phyloP scores from a whole-genome alignment of 768 basidiomycete genomes.

The Leucogyrophana mollusca region DNA sequence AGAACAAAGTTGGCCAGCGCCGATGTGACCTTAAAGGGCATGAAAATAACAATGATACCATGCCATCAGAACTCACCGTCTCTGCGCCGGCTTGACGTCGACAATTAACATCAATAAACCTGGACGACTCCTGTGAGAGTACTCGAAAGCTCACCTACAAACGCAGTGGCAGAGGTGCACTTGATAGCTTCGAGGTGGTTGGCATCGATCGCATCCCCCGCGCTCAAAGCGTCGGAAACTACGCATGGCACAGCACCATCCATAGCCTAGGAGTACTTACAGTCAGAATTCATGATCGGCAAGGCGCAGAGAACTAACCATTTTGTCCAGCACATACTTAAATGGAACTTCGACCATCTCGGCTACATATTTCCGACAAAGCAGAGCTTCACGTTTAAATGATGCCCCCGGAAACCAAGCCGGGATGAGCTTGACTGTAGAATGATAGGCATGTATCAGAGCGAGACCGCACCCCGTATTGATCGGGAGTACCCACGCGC shows the following conservation, averaged over 20 bases:
- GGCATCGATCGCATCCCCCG: background rate
- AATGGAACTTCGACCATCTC: slow-evolving; percentile 31
- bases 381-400: slow-evolving; percentile 29
- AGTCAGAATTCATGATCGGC: too few relatives aligned
- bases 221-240: slow-evolving; percentile 4
- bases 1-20: background rate
- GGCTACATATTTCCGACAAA: slow-evolving; percentile 15
- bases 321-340: slow-evolving; percentile 25
- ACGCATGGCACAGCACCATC: slow-evolving; percentile 2
- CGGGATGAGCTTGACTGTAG: slow-evolving; percentile 34
- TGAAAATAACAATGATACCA: too few relatives aligned
- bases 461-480: background rate
- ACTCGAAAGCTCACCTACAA: slow-evolving; percentile 5
- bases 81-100: too few relatives aligned
- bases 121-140: too few relatives aligned
- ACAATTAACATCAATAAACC: too few relatives aligned
- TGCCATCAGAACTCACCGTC: background rate
- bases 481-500: too few relatives aligned
- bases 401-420: slow-evolving; percentile 40
- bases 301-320: slow-evolving; percentile 21
- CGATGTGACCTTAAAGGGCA: too few relatives aligned
- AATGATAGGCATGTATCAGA: background rate
- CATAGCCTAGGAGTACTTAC: background rate
- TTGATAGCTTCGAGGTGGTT: background rate
- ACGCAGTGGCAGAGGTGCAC: slow-evolving; percentile 2